These are phyloP conservation scores for Xylaria intraflava DNA, from an alignment of 495 filamentous ascomycete genomes.

Conservation along the genomic window DNA sequence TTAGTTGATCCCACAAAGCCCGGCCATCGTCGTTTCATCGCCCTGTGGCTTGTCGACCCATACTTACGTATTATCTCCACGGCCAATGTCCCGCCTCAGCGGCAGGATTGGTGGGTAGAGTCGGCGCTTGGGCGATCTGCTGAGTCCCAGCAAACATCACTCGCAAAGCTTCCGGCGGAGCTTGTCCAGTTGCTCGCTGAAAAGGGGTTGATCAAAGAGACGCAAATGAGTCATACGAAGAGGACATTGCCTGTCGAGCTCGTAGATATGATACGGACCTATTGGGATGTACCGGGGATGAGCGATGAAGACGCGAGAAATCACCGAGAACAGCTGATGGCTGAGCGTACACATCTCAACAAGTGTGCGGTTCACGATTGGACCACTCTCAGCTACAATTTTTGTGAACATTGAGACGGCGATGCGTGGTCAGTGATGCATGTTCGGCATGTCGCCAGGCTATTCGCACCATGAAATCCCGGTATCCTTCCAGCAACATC, in stretches of 20 bases:
- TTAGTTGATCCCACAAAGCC: conserved; percentile 44
- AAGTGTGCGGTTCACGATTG: no score
- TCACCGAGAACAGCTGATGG: conserved; percentile 43
- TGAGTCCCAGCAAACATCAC: not conserved
- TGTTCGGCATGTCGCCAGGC: no score
- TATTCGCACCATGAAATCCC: no score
- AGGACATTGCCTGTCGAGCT: conserved; percentile 35
- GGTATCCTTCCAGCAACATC: no score
- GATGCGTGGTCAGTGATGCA: no score
- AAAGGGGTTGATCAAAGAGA: conserved; percentile 20
- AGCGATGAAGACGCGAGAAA: conserved; percentile 37
- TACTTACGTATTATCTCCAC: conserved; percentile 43
- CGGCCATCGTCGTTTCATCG: conserved; percentile 51
- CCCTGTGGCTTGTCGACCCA: conserved; percentile 54
- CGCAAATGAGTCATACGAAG: conserved; percentile 4
- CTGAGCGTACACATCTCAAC: conserved; percentile 31
- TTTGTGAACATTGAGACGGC: no score
- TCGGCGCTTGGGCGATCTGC: conserved; percentile 22
- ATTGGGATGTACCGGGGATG: conserved; percentile 30
- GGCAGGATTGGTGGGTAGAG: conserved; percentile 36
- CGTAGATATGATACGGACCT: conserved; percentile 28
- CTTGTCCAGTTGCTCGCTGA: conserved; percentile 32
- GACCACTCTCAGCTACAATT: no score
- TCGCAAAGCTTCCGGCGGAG: conserved; percentile 17
- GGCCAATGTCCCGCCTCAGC: conserved; percentile 52